Evolutionary conservation across 2,329 filamentous ascomycete genomes (phyloP).

Genomic region (Botrytis fragariae): DNA sequence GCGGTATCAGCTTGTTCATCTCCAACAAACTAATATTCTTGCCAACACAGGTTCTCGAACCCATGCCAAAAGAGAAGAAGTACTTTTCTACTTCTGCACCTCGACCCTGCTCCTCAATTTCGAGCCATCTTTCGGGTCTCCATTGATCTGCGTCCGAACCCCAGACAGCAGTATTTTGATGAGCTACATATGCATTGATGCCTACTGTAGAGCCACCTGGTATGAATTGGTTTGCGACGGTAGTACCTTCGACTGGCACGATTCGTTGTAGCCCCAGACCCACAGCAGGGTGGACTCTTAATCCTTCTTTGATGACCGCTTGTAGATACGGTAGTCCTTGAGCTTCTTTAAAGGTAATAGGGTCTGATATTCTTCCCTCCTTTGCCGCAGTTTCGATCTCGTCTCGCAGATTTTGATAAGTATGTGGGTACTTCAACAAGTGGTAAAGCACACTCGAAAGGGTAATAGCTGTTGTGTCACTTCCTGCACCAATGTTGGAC

Average conservation of each 20-base stretch:
- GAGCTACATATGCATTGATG: slow-evolving; percentile 37
- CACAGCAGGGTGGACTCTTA: slow-evolving; percentile 50
- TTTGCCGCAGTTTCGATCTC: slow-evolving; percentile 38
- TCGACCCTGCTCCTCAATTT: slow-evolving; percentile 42
- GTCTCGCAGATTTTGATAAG: slow-evolving; percentile 30
- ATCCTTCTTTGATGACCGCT: slow-evolving; percentile 51
- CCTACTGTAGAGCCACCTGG: slow-evolving; percentile 40
- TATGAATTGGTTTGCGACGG: slow-evolving; percentile 45
- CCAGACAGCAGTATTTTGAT: slow-evolving; percentile 47
- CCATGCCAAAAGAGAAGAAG: slow-evolving; percentile 41
- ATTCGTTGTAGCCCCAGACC: slow-evolving; percentile 50
- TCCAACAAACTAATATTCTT: slow-evolving; percentile 46
- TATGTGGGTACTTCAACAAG: slow-evolving; percentile 41
- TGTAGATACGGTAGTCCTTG: slow-evolving; percentile 47
- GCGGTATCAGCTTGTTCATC: slow-evolving; percentile 45
- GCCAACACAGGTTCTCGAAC: slow-evolving; percentile 45
- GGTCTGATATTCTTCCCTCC: slow-evolving; percentile 31
- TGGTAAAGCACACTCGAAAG: slow-evolving; percentile 47
- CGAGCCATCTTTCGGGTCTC: slow-evolving; percentile 51
- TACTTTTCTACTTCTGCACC: slow-evolving; percentile 50
- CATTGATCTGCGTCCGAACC: slow-evolving; percentile 49
- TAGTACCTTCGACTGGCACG: slow-evolving; percentile 46
- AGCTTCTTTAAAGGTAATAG: slow-evolving; percentile 42
- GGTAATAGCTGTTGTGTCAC: slow-evolving; percentile 49
- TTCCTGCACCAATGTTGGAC: slow-evolving; percentile 38